Conservation (phyloP, 108 stramenopile species). For the Cyclostephanos tholiformis region DNA sequence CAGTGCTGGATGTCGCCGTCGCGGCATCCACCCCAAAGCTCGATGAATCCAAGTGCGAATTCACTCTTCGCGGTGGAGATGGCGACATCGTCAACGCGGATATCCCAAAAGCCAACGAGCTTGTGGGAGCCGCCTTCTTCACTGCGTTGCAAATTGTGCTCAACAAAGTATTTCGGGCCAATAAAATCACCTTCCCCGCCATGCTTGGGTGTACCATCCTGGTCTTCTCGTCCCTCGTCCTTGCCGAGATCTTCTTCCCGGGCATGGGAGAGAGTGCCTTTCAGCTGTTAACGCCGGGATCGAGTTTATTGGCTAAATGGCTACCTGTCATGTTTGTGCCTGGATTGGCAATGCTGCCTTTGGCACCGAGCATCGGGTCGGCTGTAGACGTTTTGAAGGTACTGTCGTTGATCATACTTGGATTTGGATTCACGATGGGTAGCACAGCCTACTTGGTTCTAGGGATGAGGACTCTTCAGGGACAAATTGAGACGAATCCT, state of each 20-base stretch:
- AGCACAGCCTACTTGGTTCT: constrained; percentile 45
- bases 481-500: constrained; percentile 20
- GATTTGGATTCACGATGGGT: constrained; percentile 48
- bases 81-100: constrained; percentile 22
- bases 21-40: constrained; percentile 5
- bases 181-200: constrained; percentile 70
- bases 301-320: constrained; percentile 81
- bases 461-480: constrained; percentile 32
- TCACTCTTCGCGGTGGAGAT: constrained; percentile 13
- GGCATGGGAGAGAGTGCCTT: constrained; percentile 60
- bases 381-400: constrained; percentile 61
- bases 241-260: constrained; percentile 55
- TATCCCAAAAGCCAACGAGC: constrained; percentile 35
- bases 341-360: constrained; percentile 79
- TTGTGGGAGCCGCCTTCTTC: constrained; percentile 53
- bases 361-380: constrained; percentile 74
- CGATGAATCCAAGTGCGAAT: not conserved
- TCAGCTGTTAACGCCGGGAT: constrained; percentile 60
- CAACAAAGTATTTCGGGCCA: constrained; percentile 57
- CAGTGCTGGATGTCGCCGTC: not conserved
- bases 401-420: constrained; percentile 42
- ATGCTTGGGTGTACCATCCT: constrained; percentile 71
- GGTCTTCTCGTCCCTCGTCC: constrained; percentile 58
- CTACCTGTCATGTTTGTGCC: constrained; percentile 86
- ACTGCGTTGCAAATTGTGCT: constrained; percentile 56